Percentiles rank a stretch among this genome's conserved stretches.
Evolutionary conservation across 371 early-diverging fungal genomes (phyloP).

Genomic region (Mucor mucedo): DNA sequence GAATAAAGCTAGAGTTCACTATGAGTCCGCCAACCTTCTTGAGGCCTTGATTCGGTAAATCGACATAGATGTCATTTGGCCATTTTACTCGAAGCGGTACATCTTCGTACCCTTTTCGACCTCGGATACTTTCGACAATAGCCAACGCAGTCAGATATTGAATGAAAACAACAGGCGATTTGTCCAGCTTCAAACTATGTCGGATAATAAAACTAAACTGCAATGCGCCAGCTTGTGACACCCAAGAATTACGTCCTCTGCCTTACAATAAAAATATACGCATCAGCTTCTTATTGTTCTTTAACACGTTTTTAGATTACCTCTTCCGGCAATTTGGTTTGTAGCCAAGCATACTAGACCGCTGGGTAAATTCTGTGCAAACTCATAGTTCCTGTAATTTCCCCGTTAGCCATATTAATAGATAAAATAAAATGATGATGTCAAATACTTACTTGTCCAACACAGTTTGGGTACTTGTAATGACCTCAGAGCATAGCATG

Average conservation of each 20-base stretch:
- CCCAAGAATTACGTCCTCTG: conserved; percentile 91
- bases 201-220: conserved; percentile 79
- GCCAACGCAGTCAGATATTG: conserved; percentile 89
- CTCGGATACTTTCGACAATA: conserved; percentile 75
- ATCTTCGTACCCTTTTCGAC: conserved; percentile 70
- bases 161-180: conserved; percentile 75
- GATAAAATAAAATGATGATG: not conserved
- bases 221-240: conserved; percentile 87
- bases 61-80: conserved; percentile 93
- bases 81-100: conserved; percentile 87
- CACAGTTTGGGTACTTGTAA: conserved; percentile 88
- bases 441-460: conserved; percentile 69
- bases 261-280: conserved; percentile 10
- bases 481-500: conserved; percentile 74
- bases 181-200: conserved; percentile 58
- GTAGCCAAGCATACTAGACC: conserved; percentile 81
- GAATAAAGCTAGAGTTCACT: conserved; percentile 74
- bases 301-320: conserved; percentile 33
- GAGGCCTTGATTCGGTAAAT: conserved; percentile 32
- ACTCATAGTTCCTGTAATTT: conserved; percentile 56
- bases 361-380: conserved; percentile 66
- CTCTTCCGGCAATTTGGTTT: conserved; percentile 79
- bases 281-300: conserved; percentile 12
- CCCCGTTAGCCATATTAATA: not conserved
- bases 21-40: conserved; percentile 88